Evolutionary conservation across 768 basidiomycete species (phyloP).

Genomic region (Gymnopilus dilepis): DNA sequence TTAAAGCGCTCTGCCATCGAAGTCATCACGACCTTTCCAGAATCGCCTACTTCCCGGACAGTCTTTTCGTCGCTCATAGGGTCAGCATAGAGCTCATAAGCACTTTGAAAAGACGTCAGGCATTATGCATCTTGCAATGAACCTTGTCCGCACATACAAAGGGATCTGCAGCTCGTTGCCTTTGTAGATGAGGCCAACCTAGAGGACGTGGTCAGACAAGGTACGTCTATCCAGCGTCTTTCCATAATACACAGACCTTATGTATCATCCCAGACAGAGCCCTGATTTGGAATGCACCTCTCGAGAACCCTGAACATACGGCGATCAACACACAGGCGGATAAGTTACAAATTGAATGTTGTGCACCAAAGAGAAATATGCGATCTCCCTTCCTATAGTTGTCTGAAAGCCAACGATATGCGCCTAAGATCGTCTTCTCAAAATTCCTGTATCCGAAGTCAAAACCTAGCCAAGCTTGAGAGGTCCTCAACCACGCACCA

Average conservation of each 20-base stretch:
- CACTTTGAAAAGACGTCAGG: not conserved
- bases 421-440: constrained; percentile 19
- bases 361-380: constrained; percentile 39
- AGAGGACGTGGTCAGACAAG: not conserved
- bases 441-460: too few relatives aligned
- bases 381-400: too few relatives aligned
- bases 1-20: constrained; percentile 21
- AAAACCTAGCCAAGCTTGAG: too few relatives aligned
- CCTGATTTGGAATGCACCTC: constrained; percentile 53
- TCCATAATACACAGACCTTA: constrained; percentile 27
- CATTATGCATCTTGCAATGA: not conserved
- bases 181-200: constrained; percentile 47
- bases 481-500: too few relatives aligned
- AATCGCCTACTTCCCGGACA: constrained; percentile 8
- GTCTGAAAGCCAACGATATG: too few relatives aligned
- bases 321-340: not conserved
- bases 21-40: not conserved
- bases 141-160: constrained; percentile 3
- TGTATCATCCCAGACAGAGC: constrained; percentile 50
- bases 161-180: constrained; percentile 43
- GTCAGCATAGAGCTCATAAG: constrained; percentile 15
- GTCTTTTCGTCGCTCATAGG: not conserved
- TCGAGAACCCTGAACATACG: constrained; percentile 45
- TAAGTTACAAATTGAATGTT: not conserved
- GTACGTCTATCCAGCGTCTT: too few relatives aligned